phyloP scores from a whole-genome alignment of 345 rosid genomes.

The Pistacia atlantica region DNA sequence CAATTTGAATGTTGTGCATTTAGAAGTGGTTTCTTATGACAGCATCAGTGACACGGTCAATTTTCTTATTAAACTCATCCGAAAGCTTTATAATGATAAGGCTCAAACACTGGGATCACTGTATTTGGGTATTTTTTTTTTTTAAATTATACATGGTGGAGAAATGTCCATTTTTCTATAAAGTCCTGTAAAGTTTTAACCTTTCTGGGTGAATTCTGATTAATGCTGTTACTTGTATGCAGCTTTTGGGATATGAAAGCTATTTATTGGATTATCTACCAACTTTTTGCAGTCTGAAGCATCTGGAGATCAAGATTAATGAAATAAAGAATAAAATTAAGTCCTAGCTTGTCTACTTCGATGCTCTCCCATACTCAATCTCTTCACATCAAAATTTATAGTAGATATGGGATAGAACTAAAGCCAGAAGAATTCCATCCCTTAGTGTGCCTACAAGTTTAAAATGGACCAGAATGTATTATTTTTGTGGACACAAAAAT shows the following conservation, averaged over 20 bases:
- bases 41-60: too few relatives aligned
- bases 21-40: background rate
- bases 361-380: too few relatives aligned
- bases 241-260: background rate
- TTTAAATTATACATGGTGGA: background rate
- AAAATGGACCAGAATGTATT: too few relatives aligned
- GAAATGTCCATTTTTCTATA: too few relatives aligned
- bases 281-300: background rate
- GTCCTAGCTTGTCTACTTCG: background rate
- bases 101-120: background rate
- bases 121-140: background rate
- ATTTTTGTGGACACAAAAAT: too few relatives aligned
- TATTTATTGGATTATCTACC: background rate
- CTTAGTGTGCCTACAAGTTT: too few relatives aligned
- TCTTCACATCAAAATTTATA: too few relatives aligned
- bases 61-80: background rate
- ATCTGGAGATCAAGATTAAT: background rate
- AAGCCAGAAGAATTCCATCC: too few relatives aligned
- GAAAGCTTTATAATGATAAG: background rate
- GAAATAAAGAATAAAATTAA: background rate
- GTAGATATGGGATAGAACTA: too few relatives aligned
- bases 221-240: too few relatives aligned
- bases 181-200: too few relatives aligned
- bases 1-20: background rate
- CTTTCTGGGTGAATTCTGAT: background rate